Evolutionary conservation across 108 stramenopile species (phyloP).

Genomic region (Nitzschia palea): DNA sequence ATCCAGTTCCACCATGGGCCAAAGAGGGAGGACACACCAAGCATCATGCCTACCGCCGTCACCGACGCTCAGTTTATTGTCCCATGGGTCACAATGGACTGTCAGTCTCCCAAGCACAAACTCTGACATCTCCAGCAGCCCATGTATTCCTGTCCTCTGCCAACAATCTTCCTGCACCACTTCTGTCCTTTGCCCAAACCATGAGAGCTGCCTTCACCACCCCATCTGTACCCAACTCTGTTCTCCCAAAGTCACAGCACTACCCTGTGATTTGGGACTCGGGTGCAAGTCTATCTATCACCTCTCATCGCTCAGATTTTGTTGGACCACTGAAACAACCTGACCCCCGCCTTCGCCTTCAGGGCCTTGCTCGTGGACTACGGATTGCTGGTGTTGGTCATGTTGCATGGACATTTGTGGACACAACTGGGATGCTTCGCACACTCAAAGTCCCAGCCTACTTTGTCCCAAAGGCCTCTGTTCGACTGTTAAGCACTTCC

Average conservation of each 20-base stretch:
- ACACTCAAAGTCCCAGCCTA: conserved; percentile 15
- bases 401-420: conserved; percentile 10
- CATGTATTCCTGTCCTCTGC: too few relatives aligned
- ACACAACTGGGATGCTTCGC: not conserved
- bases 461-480: not conserved
- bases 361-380: not conserved
- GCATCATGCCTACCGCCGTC: too few relatives aligned
- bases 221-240: too few relatives aligned
- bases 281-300: conserved; percentile 27
- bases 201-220: too few relatives aligned
- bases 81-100: too few relatives aligned
- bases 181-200: too few relatives aligned
- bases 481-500: conserved; percentile 16
- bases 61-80: too few relatives aligned
- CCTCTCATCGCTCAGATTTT: conserved; percentile 12
- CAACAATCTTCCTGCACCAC: too few relatives aligned
- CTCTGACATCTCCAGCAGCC: too few relatives aligned
- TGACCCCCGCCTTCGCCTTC: not conserved
- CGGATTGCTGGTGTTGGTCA: conserved; percentile 1
- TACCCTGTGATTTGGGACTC: conserved; percentile 31
- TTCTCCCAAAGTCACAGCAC: not conserved
- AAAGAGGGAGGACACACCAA: too few relatives aligned
- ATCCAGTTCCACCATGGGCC: too few relatives aligned
- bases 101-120: too few relatives aligned
- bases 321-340: conserved; percentile 8